Evolutionary conservation across 495 filamentous ascomycete genomes (phyloP).

Genomic region (Penicillium soppii): DNA sequence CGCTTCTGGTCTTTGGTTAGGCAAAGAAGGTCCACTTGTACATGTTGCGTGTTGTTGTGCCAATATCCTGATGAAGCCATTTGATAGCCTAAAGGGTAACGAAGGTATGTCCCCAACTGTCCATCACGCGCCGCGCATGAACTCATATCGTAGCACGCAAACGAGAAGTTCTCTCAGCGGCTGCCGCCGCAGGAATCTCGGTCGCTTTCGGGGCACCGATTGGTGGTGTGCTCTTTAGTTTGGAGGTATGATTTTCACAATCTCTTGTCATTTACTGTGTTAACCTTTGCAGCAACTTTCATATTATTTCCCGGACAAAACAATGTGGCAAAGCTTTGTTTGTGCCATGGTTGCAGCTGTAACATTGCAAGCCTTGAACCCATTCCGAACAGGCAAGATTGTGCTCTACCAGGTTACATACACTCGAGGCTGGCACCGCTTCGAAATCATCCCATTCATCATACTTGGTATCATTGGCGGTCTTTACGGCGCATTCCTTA

Average conservation of each 20-base stretch:
- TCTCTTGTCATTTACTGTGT: slow-evolving; percentile 1
- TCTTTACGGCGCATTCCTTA: slow-evolving; percentile 90
- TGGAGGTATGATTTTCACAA: slow-evolving; percentile 60
- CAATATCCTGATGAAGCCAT: slow-evolving; percentile 91
- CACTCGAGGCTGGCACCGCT: slow-evolving; percentile 87
- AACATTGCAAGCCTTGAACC: slow-evolving; percentile 87
- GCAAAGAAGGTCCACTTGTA: slow-evolving; percentile 95
- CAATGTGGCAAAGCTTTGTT: slow-evolving; percentile 99
- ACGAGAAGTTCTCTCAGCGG: slow-evolving; percentile 91
- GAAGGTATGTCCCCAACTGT: slow-evolving; percentile 60
- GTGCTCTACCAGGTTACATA: slow-evolving; percentile 97
- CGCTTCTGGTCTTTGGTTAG: slow-evolving; percentile 96
- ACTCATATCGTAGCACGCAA: slow-evolving; percentile 68
- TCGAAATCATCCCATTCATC: slow-evolving; percentile 87
- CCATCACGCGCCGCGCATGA: background rate
- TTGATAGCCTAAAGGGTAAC: slow-evolving; percentile 78
- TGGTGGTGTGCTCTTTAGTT: slow-evolving; percentile 86
- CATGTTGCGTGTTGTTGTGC: slow-evolving; percentile 98
- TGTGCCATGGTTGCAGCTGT: slow-evolving; percentile 98
- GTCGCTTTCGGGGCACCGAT: slow-evolving; percentile 98
- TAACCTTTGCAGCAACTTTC: slow-evolving; percentile 66
- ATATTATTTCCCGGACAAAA: slow-evolving; percentile 98
- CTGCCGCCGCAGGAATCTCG: slow-evolving; percentile 91
- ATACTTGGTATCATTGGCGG: slow-evolving; percentile 87
- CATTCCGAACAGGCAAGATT: slow-evolving; percentile 93